A percentile compares a stretch with the other conserved stretches of the same genome.
These are phyloP conservation scores for Flaveria bidentis DNA, from an alignment of 129 eudicot species.

Conservation along the genomic window DNA sequence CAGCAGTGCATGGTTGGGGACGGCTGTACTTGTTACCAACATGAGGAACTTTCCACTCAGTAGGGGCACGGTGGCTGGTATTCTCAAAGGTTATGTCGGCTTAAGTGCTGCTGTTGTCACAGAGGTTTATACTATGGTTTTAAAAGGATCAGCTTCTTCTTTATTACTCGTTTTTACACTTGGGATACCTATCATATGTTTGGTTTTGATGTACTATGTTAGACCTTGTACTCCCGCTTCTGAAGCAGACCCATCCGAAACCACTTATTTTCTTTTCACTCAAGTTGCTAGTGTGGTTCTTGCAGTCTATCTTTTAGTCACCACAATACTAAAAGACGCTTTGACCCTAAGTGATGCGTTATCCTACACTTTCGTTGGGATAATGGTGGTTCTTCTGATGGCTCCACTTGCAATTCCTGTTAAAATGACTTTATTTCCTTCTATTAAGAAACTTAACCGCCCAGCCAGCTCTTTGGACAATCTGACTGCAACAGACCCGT, in stretches of 20 bases:
- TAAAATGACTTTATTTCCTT: constrained; percentile 84
- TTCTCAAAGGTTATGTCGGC: constrained; percentile 91
- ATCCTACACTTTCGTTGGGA: constrained; percentile 51
- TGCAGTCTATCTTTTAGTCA: constrained; percentile 72
- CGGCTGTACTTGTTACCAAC: constrained; percentile 96
- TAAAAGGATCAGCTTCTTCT: constrained; percentile 58
- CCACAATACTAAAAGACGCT: constrained; percentile 59
- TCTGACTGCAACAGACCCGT: constrained; percentile 41
- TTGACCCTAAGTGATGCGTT: constrained; percentile 39
- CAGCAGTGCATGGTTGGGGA: constrained; percentile 92
- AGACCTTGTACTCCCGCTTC: constrained; percentile 87
- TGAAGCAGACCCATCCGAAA: constrained; percentile 67
- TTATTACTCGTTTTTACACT: constrained; percentile 63
- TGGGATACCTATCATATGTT: constrained; percentile 67
- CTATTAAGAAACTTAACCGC: constrained; percentile 43
- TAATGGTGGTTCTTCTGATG: constrained; percentile 73
- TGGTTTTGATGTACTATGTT: constrained; percentile 74
- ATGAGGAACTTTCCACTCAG: constrained; percentile 93
- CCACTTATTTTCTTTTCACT: constrained; percentile 69
- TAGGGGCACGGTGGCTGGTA: constrained; percentile 89
- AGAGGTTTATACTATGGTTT: constrained; percentile 69
- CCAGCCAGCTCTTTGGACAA: constrained; percentile 47
- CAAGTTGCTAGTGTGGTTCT: constrained; percentile 77
- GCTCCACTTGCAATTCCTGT: constrained; percentile 91
- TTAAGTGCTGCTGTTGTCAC: constrained; percentile 94